phyloP scores from a whole-genome alignment of 768 basidiomycete species.

The Cystobasidium onofrii region DNA sequence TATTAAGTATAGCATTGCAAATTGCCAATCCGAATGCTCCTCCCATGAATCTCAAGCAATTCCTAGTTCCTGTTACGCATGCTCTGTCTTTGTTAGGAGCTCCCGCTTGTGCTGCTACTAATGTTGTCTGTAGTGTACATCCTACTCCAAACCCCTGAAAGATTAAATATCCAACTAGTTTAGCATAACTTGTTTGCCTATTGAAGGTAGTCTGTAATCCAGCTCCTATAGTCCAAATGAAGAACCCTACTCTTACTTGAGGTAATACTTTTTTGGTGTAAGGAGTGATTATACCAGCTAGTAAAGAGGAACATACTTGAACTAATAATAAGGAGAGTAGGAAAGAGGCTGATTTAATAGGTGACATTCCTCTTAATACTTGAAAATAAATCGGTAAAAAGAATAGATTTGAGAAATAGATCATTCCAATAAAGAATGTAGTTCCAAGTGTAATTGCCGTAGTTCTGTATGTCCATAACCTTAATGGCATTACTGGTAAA shows the following conservation, averaged over 20 bases:
- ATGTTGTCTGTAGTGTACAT: constrained; percentile 40
- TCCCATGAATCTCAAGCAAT: constrained; percentile 44
- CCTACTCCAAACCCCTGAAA: constrained; percentile 42
- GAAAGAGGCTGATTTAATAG: constrained; percentile 40
- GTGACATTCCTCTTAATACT: constrained; percentile 34
- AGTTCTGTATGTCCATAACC: constrained; percentile 15
- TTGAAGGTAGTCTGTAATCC: constrained; percentile 41
- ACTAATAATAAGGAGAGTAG: constrained; percentile 43
- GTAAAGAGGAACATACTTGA: constrained; percentile 36
- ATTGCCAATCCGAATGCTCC: constrained; percentile 44
- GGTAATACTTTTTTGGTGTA: constrained; percentile 41
- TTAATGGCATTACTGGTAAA: constrained; percentile 27
- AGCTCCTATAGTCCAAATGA: constrained; percentile 38
- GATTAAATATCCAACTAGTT: constrained; percentile 39
- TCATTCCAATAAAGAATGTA: constrained; percentile 11
- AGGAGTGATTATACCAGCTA: constrained; percentile 39
- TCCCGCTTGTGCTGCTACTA: constrained; percentile 41
- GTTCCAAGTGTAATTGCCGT: neutral
- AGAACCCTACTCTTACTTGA: constrained; percentile 41
- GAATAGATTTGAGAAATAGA: constrained; percentile 21
- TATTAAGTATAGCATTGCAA: constrained; percentile 44
- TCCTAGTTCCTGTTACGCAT: constrained; percentile 40
- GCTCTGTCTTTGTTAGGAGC: constrained; percentile 41
- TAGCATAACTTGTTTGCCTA: constrained; percentile 27
- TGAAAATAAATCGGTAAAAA: constrained; percentile 22